Base-by-base conservation (phyloP, 2,329 filamentous ascomycete species). In the Blumeriella jaapii region DNA sequence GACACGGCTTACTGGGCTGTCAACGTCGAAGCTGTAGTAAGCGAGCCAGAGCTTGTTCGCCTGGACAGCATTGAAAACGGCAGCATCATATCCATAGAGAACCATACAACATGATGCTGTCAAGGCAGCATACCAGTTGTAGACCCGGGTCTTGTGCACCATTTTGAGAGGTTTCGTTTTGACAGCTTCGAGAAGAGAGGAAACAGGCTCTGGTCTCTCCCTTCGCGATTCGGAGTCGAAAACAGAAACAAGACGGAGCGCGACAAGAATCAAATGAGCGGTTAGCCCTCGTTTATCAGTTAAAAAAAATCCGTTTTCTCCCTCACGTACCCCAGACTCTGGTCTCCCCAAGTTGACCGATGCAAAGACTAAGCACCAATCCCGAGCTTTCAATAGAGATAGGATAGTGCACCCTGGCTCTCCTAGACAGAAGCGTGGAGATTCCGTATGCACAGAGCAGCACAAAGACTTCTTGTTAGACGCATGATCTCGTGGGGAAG, bases 51-150 rank as follows among this genome's bases (percentile, higher is more conserved):
- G 69, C 10, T 70, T 19, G 2, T 74, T 79, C 18, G 69, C 73
- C 55, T 81, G 78, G 4, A 82, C 70, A 4, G 77, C 75, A 55
- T 83, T 83, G 65, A 76, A 83, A 29, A 81, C 76, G 24, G 75
- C 78, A 3, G 77, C 76, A 65, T 82, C 78, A 54, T 82, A 82
- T 38, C 29, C 29, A 13, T 82, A 82, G 31, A 83, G 64, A 14
- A 82, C 76, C 78, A 49, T 49, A 26, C 45, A 47, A 20, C 41
- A 42, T 16, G 45, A 42, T 11, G 47, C 45, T 20, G 48, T 35
- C 38, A 49, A 31, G 11, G 41, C 40, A 23, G 41, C 39, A 34
- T 45, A 49, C 46, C 46, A 45, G 23, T 45, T 45, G 31, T 42
- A 45, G 18, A 40, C 33, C 35, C 42, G 35, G 10, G 42, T 36